Conservation (phyloP, 169 alveolate species). For the Cryptosporidium canis region DNA sequence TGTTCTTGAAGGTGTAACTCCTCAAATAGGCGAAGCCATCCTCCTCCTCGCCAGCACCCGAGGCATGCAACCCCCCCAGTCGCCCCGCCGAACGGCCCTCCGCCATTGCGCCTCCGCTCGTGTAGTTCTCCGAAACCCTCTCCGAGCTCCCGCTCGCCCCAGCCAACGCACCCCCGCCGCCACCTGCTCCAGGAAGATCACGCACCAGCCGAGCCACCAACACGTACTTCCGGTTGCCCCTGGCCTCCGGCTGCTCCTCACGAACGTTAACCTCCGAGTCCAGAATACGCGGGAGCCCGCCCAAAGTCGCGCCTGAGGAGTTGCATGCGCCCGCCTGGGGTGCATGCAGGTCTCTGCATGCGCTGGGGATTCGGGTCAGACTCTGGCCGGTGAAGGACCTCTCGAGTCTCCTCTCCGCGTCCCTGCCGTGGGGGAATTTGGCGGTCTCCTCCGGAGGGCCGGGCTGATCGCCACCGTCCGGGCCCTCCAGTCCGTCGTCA, state of each 20-base stretch:
- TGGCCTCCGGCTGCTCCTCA: not conserved
- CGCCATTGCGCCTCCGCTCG: not conserved
- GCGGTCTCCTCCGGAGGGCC: not conserved
- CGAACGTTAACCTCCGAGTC: not conserved
- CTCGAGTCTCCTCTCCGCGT: not conserved
- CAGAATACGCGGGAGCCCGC: not conserved
- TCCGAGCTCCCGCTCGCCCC: not conserved
- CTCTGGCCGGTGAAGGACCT: not conserved
- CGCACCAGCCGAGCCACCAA: slow-evolving; percentile 9
- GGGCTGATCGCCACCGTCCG: not conserved
- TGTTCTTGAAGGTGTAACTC: slow-evolving; percentile 15
- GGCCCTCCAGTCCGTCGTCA: not conserved
- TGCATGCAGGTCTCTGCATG: not conserved
- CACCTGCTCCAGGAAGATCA: not conserved
- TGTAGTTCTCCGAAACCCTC: not conserved
- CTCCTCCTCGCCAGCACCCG: slow-evolving; percentile 3
- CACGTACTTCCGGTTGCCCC: not conserved
- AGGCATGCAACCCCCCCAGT: not conserved
- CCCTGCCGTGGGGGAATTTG: not conserved
- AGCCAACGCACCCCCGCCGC: not conserved
- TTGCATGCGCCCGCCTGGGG: not conserved
- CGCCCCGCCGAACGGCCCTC: not conserved
- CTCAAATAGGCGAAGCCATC: not conserved
- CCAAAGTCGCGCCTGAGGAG: not conserved
- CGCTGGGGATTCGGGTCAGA: not conserved